A percentile compares a stretch with the other conserved stretches of the same genome.
phyloP scores from a whole-genome alignment of 2,329 filamentous ascomycete species.

The Ophiostoma australiae region DNA sequence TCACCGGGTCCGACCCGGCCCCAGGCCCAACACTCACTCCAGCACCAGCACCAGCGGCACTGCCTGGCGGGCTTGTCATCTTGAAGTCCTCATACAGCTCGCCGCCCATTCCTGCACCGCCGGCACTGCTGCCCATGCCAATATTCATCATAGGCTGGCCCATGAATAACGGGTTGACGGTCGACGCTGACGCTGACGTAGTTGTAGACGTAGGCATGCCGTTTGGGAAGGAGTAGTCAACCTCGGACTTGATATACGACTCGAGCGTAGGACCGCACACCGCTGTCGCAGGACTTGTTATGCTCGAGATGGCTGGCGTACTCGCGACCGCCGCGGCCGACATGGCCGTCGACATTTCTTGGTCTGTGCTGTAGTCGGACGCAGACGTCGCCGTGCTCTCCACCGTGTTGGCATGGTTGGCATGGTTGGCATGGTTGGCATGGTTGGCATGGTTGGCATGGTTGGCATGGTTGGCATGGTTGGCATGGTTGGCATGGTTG shows the following conservation, averaged over 20 bases:
- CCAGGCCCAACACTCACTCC: not conserved
- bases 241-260: not conserved
- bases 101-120: not conserved
- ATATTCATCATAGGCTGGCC: slow-evolving; percentile 9
- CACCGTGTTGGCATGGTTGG: not conserved
- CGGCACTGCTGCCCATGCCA: not conserved
- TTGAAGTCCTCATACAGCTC: slow-evolving; percentile 2
- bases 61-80: not conserved
- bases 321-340: not conserved
- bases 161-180: slow-evolving; percentile 10
- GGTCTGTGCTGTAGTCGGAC: slow-evolving; percentile 7
- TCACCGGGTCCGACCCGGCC: slow-evolving; percentile 28
- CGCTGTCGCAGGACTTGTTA: not conserved
- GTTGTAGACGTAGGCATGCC: slow-evolving; percentile 3
- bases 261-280: not conserved
- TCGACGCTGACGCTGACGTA: no score
- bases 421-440: not conserved
- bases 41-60: not conserved
- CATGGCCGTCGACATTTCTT: not conserved
- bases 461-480: not conserved
- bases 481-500: not conserved
- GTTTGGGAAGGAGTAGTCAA: not conserved
- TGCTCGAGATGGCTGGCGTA: not conserved
- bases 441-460: not conserved
- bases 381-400: not conserved